Evolutionary conservation across 1,139 yeast species (phyloP).

Genomic region (Torulaspora globosa): DNA sequence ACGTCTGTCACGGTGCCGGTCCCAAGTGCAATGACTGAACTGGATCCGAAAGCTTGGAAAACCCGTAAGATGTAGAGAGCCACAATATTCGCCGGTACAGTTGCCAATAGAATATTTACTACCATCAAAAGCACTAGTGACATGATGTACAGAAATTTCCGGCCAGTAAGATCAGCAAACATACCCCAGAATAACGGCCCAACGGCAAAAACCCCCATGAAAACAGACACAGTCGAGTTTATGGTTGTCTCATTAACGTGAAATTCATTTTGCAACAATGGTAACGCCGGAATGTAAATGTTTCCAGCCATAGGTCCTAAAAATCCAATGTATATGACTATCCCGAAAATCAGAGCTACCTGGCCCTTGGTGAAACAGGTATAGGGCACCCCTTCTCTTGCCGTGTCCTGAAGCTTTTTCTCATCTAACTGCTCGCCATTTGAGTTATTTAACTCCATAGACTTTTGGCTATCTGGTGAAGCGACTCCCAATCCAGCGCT

Average conservation of each 20-base stretch:
- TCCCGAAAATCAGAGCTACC: constrained; percentile 22
- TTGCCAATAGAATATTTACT: constrained; percentile 48
- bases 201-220: constrained; percentile 54
- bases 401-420: constrained; percentile 5
- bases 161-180: constrained; percentile 55
- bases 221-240: constrained; percentile 57
- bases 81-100: constrained; percentile 47
- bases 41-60: constrained; percentile 54
- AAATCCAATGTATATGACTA: constrained; percentile 42
- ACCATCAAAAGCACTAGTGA: constrained; percentile 46
- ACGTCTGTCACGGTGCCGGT: constrained; percentile 56
- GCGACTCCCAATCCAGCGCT: constrained; percentile 5
- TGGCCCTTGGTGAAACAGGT: constrained; percentile 29
- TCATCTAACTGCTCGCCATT: constrained; percentile 4
- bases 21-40: constrained; percentile 52
- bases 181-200: constrained; percentile 56
- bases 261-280: constrained; percentile 44
- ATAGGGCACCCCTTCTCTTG: constrained; percentile 17
- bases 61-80: constrained; percentile 44
- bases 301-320: constrained; percentile 60
- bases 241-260: constrained; percentile 44
- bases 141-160: constrained; percentile 47
- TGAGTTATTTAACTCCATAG: not conserved
- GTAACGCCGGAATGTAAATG: constrained; percentile 55
- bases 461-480: not conserved